Evolutionary conservation across 2,329 filamentous ascomycete genomes (phyloP), one percentile per base, ranked within the genome.

Genomic region (Ceratocystiopsis sp.): DNA sequence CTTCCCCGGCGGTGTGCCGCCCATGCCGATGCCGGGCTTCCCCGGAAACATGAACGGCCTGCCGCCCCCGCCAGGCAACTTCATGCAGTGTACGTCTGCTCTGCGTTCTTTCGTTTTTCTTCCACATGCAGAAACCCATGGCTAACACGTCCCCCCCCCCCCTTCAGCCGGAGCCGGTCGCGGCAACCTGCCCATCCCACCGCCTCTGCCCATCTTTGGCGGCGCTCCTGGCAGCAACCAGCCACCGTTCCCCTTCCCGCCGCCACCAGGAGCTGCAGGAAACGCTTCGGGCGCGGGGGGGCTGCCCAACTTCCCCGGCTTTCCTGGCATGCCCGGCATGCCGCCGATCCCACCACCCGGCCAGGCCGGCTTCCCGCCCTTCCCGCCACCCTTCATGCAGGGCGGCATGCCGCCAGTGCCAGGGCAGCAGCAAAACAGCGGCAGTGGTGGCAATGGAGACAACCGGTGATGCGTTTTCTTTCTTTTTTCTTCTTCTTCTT

Each of bases 251-350:
- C 33, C 35, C 9, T 14, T 14, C 13, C 37, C 17, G 18, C 42
- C 11, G 29, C 33, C 17, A 17, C 39, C 9, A 7, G 25, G 25
- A 8, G 25, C 21, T 4, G 21, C 25, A 29, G 25, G 25, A 8
- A 10, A 10, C 25, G 25, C 19, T 21, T 21, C 19, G 19, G 46
- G 37, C 11, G 17, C 18, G 5, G 17, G 32, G 59, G 64, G 53
- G 58, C 61, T 61, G 14, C 61, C 63, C 17, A 49, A 48, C 39
- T 56, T 56, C 48, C 61, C 62, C 2, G 54, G 49, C 16, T 55
- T 56, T 11, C 62, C 65, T 4, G 61, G 60, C 41, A 63, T 68
- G 55, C 62, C 65, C 4, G 61, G 60, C 41, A 63, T 68, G 55
- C 63, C 63, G 2, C 60, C 25, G 25, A 29, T 64, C 12, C 50